Evolutionary conservation across 768 basidiomycete species (phyloP).

Genomic region (Solioccasus polychromus): DNA sequence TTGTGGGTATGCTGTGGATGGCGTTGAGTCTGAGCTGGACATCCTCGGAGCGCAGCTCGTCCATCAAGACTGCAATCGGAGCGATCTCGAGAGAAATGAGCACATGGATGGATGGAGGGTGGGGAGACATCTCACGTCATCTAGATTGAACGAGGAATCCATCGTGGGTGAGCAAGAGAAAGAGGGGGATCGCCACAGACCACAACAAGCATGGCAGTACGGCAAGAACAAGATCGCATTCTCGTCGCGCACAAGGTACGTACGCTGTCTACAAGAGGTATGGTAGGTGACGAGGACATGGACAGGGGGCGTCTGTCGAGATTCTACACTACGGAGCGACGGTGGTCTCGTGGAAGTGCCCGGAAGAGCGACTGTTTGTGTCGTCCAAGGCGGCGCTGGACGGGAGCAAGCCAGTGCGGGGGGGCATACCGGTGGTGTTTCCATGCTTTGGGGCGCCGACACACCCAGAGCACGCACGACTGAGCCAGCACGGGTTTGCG

Average conservation of each 20-base stretch:
- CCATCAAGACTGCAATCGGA: slow-evolving; percentile 95
- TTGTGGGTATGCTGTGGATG: slow-evolving; percentile 96
- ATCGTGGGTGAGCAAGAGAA: slow-evolving; percentile 37
- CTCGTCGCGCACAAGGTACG: background rate
- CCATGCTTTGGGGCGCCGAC: slow-evolving; percentile 87
- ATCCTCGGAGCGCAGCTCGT: slow-evolving; percentile 97
- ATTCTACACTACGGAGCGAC: slow-evolving; percentile 83
- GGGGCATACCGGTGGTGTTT: slow-evolving; percentile 65
- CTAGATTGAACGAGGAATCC: slow-evolving; percentile 63
- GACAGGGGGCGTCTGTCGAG: slow-evolving; percentile 62
- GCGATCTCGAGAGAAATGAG: slow-evolving; percentile 59
- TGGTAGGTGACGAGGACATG: too few species aligned
- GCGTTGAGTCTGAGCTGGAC: slow-evolving; percentile 95
- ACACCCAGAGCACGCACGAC: slow-evolving; percentile 63
- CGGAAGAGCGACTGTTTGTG: slow-evolving; percentile 74
- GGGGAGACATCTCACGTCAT: slow-evolving; percentile 54
- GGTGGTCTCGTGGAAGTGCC: slow-evolving; percentile 78
- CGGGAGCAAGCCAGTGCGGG: slow-evolving; percentile 72
- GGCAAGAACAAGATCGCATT: slow-evolving; percentile 36
- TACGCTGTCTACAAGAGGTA: too few species aligned
- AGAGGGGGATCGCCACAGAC: slow-evolving; percentile 18
- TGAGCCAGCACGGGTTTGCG: slow-evolving; percentile 92
- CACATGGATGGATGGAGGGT: slow-evolving; percentile 7
- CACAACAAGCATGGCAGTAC: slow-evolving; percentile 51
- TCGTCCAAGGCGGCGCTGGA: slow-evolving; percentile 78